Evolutionary conservation across 805 yeast species (phyloP), one percentile per base, ranked within the genome.

Genomic region (Candida mattraensis): DNA sequence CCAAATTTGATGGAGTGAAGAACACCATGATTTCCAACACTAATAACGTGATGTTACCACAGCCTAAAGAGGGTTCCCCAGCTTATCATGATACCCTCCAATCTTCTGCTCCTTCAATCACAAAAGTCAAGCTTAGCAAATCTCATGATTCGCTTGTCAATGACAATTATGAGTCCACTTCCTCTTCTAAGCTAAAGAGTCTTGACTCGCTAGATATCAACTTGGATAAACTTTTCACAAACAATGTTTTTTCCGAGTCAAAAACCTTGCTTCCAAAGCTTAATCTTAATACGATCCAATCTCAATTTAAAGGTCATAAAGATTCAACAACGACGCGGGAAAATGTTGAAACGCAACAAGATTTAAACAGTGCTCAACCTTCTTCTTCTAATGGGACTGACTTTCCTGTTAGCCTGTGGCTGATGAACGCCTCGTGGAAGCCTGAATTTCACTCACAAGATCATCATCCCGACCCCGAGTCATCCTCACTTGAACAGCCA

Each of bases 231-330:
- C 32, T 53, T n/a, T 54, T 53, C 30, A 40, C 54, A 4, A 53
- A 51, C 30, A 50, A 48, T 21, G 59, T 53, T 13, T 53, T 54
- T 28, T 38, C 53, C 1, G 47, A 52, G 24, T 41, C 48, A 4
- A 41, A 38, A 18, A 39, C 38, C 4, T 39, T 40, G 24, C 26
- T 48, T 12, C 53, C 50, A 13, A 50, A 44, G 29, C 19, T 50
- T 20, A 41, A 51, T 24, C 24, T 47, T 15, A 37, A 44, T 21
- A 25, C 29, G 10, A 30, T 36, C 10, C 30, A 29, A 7, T 10
- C 20, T 25, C 11, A 29, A 11, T 21, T 16, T 6, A n/a, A 27
- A 12, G 29, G 28, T 12, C 23, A 17, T 9, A 23, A 24, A 15
- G 9, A 24, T 13, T 17, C 18, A 7, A 4, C n/a, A 11, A 12